Percentiles rank a stretch among this genome's conserved stretches.
Conservation (phyloP, 495 filamentous ascomycete genomes). For the Xylaria scruposa region DNA sequence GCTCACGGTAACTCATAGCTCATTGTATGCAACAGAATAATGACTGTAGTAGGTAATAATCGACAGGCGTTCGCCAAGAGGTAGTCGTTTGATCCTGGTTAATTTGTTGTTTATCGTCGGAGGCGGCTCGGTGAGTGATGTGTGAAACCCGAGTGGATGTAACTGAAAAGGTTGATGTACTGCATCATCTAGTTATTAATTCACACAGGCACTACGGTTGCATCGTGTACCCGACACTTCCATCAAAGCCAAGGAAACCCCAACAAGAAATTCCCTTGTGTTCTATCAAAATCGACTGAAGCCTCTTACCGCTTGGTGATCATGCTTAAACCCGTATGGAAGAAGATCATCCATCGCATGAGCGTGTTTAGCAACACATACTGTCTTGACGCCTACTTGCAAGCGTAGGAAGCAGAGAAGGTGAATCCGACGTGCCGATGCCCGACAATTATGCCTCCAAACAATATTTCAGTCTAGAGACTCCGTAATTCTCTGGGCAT, state of each 20-base stretch:
- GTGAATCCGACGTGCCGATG: conserved; percentile 1
- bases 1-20: background rate
- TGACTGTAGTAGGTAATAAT: background rate
- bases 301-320: background rate
- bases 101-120: conserved; percentile 15
- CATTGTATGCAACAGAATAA: background rate
- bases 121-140: conserved; percentile 25
- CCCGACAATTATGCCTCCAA: background rate
- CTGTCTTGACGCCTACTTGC: background rate
- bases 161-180: conserved; percentile 7
- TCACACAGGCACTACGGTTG: background rate
- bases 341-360: conserved; percentile 11
- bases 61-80: background rate
- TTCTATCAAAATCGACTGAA: background rate
- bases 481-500: conserved; percentile 7
- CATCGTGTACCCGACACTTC: background rate
- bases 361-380: conserved; percentile 1
- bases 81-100: conserved; percentile 6
- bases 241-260: conserved; percentile 13
- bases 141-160: conserved; percentile 21
- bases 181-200: conserved; percentile 9
- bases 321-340: conserved; percentile 1
- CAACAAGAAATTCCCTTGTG: conserved; percentile 4
- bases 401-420: background rate
- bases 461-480: background rate